A percentile compares a stretch with the other conserved stretches of the same genome.
Evolutionary conservation across 345 rosid species (phyloP).

Genomic region (Dipteronia sinensis): DNA sequence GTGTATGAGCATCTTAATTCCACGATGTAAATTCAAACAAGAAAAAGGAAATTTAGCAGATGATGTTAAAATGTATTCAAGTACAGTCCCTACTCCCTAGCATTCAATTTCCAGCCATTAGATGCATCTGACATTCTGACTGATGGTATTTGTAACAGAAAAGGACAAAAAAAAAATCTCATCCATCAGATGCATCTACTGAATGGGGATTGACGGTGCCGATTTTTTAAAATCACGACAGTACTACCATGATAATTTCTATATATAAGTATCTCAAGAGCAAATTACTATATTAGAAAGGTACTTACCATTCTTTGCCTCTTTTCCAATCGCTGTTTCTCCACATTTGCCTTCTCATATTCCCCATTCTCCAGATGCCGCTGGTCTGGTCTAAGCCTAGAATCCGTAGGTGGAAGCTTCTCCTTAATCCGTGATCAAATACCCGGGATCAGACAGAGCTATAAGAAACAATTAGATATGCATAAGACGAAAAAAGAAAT

Average conservation of each 20-base stretch:
- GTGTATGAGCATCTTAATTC: background rate
- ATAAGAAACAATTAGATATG: conserved; percentile 50
- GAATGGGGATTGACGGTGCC: no score
- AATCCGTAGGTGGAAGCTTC: conserved; percentile 97
- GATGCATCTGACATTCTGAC: background rate
- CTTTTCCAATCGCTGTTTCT: conserved; percentile 89
- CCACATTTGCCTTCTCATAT: conserved; percentile 89
- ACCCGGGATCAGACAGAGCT: conserved; percentile 57
- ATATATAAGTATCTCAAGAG: background rate
- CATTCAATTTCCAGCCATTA: background rate
- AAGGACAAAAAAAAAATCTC: background rate
- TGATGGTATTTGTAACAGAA: background rate
- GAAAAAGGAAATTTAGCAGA: background rate
- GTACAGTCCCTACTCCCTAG: background rate
- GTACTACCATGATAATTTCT: background rate
- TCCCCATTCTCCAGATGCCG: conserved; percentile 96
- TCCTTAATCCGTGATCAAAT: conserved; percentile 84
- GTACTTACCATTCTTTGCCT: conserved; percentile 87
- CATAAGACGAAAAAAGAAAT: conserved; percentile 30
- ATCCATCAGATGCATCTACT: background rate
- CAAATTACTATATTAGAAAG: background rate
- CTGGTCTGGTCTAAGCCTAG: conserved; percentile 96
- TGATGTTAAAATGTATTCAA: no score
- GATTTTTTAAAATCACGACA: background rate
- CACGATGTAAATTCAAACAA: background rate